Evolutionary conservation across 2,329 filamentous ascomycete species (phyloP).

Genomic region (Fusarium subtropicale): DNA sequence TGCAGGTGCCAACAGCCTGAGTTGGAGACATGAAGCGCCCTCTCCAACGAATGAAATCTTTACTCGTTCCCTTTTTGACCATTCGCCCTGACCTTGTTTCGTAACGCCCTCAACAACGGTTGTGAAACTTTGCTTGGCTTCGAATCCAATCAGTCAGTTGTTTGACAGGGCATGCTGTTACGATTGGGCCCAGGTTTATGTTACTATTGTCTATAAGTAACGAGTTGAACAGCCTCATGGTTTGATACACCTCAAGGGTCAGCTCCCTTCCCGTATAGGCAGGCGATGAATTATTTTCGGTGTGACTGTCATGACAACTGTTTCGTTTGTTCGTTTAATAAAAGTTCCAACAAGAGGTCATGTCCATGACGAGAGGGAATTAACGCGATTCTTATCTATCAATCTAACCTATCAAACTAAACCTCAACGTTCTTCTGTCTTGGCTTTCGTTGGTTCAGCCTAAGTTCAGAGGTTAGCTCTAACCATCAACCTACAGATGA

Average conservation of each 20-base stretch:
- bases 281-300: conserved; percentile 11
- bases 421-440: conserved; percentile 2
- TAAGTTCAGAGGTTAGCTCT: conserved; percentile 14
- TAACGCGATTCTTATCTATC: conserved; percentile 24
- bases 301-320: conserved; percentile 13
- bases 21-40: conserved; percentile 26
- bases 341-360: conserved; percentile 2
- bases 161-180: conserved; percentile 29
- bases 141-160: conserved; percentile 34
- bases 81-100: conserved; percentile 31
- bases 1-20: conserved; percentile 36
- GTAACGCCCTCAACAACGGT: conserved; percentile 40
- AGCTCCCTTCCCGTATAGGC: conserved; percentile 13
- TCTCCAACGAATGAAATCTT: conserved; percentile 26
- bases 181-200: conserved; percentile 37
- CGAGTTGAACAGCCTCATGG: conserved; percentile 17
- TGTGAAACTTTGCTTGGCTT: conserved; percentile 32
- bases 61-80: conserved; percentile 14
- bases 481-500: conserved; percentile 12
- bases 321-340: not conserved
- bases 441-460: conserved; percentile 19
- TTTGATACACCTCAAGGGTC: conserved; percentile 24
- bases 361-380: conserved; percentile 38
- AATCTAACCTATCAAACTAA: conserved; percentile 10
- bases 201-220: conserved; percentile 36